Base-by-base conservation (phyloP, 805 yeast genomes). In the Teunomyces lycoperdinae region DNA sequence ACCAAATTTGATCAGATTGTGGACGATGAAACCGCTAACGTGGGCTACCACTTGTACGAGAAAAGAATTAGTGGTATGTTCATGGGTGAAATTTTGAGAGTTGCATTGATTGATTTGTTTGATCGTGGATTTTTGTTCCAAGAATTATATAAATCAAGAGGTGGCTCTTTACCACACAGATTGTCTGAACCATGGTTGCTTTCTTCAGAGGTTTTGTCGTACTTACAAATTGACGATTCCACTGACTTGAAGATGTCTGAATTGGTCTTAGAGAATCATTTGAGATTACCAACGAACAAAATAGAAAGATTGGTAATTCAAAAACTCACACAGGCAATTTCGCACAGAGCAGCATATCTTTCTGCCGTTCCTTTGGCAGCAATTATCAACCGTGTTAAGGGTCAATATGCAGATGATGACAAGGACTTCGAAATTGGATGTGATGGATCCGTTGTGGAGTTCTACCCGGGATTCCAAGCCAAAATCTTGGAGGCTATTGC, bases 401-500 rank as follows among this genome's bases (percentile, higher is more conserved):
- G 77, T 46, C 71, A 72, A 40, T 87, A 85, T 58, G 42, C 56
- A n/a, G 60, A 66, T 46, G 73, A 67, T 41, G 59, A 57, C 36
- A 81, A 79, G 51, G 88, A 84, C 60, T 89, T 92, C 44, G 98
- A 92, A 65, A 81, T 94, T 55, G 98, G 97, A 50, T 91, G 91
- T 50, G 98, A 92, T 67, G 99, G 99, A 32, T 85, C 96, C 2
- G 94, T 92, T 47, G 85, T 92, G 43, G 96, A 92, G 68, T 87
- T 81, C 62, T 94, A 91, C 67, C 99, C 99, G 13, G 91, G 92
- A 24, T 92, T 87, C 71, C 83, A 85, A 70, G 79, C 84, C 9
- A 80, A 81, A 78, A 72, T 92, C 53, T 80, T 92, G 62, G 89
- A 87, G 53, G 96, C 96, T 0, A 70, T 91, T 52, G 74, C 83